Evolutionary conservation across 2,329 filamentous ascomycete species (phyloP).

Genomic region (Pseudogymnoascus sp.): DNA sequence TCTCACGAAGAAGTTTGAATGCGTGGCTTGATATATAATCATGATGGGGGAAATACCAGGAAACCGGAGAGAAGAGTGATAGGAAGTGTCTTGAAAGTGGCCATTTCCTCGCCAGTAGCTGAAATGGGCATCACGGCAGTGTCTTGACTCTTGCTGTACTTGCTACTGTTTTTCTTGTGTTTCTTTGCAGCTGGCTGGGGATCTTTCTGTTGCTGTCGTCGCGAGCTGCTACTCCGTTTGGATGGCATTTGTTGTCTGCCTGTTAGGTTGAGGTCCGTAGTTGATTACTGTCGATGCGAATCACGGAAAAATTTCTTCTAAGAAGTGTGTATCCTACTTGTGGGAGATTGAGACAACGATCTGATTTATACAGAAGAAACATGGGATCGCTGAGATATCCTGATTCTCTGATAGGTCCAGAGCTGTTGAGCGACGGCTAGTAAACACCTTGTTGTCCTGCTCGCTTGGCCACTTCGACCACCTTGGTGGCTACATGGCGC

Average conservation of each 20-base stretch:
- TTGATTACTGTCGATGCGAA: background rate
- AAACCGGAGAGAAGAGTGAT: slow-evolving; percentile 55
- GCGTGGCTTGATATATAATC: background rate
- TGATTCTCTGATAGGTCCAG: background rate
- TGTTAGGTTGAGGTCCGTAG: background rate
- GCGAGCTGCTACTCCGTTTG: background rate
- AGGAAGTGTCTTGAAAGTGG: slow-evolving; percentile 33
- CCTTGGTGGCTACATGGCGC: background rate
- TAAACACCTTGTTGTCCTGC: background rate
- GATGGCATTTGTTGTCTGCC: background rate
- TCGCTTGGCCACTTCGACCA: background rate
- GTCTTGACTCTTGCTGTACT: background rate
- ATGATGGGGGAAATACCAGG: slow-evolving; percentile 31
- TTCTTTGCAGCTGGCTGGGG: background rate
- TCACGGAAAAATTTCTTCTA: background rate
- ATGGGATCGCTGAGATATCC: background rate
- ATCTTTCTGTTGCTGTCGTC: background rate
- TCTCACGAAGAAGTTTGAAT: background rate
- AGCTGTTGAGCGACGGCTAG: background rate
- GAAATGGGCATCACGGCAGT: background rate
- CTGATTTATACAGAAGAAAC: background rate
- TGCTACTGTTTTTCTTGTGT: background rate
- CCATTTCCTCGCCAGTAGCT: background rate
- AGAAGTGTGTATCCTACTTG: background rate
- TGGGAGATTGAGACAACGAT: background rate